Base-by-base conservation (phyloP, 768 basidiomycete genomes). In the Cantharellus anzutake region DNA sequence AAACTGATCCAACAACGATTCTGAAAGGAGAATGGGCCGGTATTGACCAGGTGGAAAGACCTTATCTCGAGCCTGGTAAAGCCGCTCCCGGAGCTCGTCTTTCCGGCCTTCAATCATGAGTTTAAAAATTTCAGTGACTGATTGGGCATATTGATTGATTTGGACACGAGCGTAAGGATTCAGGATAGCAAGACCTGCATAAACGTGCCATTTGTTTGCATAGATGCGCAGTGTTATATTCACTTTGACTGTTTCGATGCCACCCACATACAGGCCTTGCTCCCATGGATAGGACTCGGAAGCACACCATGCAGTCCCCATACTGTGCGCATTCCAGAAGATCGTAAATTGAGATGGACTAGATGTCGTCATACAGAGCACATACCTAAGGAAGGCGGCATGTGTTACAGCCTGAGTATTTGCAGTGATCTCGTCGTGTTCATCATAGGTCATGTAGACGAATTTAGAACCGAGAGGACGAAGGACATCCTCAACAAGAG, bases 401-500 rank as follows among this genome's bases (percentile, higher is more conserved):
- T 99, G 96, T 0, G 91, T 97, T 11, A 96, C 94, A 0, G 94
- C 96, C 70, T 99, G 96, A 0, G 96, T 98, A 65, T 98, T 98
- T 7, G 96, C 96, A 0, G 96, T 99, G 55, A 98, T 87, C 48
- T 80, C 75, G 66, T 99, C 96, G 67, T 99, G 96, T 59, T 97
- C 91, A 63, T 93, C 87, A 70, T 96, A 98, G n/a, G 82, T 84
- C 44, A 99, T 75, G 68, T 97, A 83, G 42, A 99, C 94, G 65
- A 82, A 89, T 59, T 92, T 81, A 2, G 86, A 89, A 52, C 78
- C 75, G 66, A 98, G 81, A 16, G 84, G 83, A 3, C 75, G 74
- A 57, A 99, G 78, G 42, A 97, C 82, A 64, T 73, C 77, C 69
- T 97, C 91, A 3, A 98, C 92, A 35, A 93, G 68, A 1, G 68